Conservation (phyloP, 805 yeast genomes). For the Cyberlindnera xishuangbannaensis region DNA sequence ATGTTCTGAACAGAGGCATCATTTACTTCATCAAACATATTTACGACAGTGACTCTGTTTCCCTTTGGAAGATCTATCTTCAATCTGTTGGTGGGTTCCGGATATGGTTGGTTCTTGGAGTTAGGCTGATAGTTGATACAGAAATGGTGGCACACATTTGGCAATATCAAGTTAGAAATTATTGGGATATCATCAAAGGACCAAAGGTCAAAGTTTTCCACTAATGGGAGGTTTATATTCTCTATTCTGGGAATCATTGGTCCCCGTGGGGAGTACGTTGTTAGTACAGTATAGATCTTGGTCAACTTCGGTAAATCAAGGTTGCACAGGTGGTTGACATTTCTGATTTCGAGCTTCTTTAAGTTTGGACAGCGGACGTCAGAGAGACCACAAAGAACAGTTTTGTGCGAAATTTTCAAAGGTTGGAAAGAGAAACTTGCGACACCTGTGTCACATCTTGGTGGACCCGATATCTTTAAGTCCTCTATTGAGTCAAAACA, state of each 20-base stretch:
- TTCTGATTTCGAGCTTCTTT: conserved; percentile 3
- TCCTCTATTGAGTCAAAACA: conserved; percentile 4
- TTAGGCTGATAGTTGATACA: conserved; percentile 3
- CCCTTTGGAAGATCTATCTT: conserved; percentile 3
- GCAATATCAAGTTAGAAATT: conserved; percentile 1
- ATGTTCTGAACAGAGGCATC: conserved; percentile 1
- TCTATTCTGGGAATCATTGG: conserved; percentile 2
- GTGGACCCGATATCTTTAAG: conserved; percentile 2
- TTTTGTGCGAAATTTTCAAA: not conserved
- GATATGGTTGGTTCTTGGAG: not conserved
- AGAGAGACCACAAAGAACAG: conserved; percentile 2
- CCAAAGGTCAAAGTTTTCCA: conserved; percentile 5
- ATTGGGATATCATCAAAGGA: conserved; percentile 3
- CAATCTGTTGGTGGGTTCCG: not conserved
- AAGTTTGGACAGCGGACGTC: conserved; percentile 1
- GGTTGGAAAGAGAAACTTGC: conserved; percentile 3
- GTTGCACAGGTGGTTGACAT: conserved; percentile 2
- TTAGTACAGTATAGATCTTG: conserved; percentile 3
- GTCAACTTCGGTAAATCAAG: conserved; percentile 3
- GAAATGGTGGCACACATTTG: conserved; percentile 3
- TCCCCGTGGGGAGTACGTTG: conserved; percentile 2
- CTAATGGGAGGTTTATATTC: conserved; percentile 1
- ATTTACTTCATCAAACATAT: not conserved
- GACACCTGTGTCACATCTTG: not conserved
- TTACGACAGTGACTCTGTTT: conserved; percentile 1